Conservation (phyloP, 1,284 basidiomycete species). For the Malassezia arunalokei region DNA sequence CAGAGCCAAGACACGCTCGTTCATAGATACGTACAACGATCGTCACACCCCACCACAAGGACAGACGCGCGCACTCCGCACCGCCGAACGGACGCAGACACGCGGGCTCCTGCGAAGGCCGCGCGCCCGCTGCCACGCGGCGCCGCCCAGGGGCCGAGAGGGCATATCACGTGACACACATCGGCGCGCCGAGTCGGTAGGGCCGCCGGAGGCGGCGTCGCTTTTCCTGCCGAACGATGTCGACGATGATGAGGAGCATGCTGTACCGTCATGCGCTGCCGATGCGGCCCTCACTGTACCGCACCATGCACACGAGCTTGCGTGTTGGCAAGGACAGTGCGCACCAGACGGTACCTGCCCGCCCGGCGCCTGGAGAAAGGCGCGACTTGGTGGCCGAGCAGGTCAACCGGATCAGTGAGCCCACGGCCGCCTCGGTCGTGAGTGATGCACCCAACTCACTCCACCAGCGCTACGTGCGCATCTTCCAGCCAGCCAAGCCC, state of each 20-base stretch:
- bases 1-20: too few relatives aligned
- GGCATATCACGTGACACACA: constrained; percentile 3
- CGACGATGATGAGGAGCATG: not conserved
- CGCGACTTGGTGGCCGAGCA: constrained; percentile 14
- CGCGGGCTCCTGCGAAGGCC: too few relatives aligned
- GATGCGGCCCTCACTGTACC: not conserved
- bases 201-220: not conserved
- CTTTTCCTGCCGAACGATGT: not conserved
- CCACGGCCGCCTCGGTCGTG: constrained; percentile 9
- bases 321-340: not conserved
- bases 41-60: too few relatives aligned
- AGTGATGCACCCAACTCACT: constrained; percentile 48
- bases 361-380: not conserved
- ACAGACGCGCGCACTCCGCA: too few relatives aligned
- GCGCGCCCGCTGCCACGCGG: too few relatives aligned
- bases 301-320: constrained; percentile 1
- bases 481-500: constrained; percentile 84
- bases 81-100: too few relatives aligned
- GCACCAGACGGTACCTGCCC: constrained; percentile 1
- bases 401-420: constrained; percentile 14
- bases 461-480: constrained; percentile 72
- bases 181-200: not conserved
- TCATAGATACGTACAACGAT: too few relatives aligned
- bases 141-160: too few relatives aligned
- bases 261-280: constrained; percentile 1